A percentile compares a stretch with the other conserved stretches of the same genome.
phyloP scores from a whole-genome alignment of 2,329 filamentous ascomycete species.

The Penicillium sumatraense region DNA sequence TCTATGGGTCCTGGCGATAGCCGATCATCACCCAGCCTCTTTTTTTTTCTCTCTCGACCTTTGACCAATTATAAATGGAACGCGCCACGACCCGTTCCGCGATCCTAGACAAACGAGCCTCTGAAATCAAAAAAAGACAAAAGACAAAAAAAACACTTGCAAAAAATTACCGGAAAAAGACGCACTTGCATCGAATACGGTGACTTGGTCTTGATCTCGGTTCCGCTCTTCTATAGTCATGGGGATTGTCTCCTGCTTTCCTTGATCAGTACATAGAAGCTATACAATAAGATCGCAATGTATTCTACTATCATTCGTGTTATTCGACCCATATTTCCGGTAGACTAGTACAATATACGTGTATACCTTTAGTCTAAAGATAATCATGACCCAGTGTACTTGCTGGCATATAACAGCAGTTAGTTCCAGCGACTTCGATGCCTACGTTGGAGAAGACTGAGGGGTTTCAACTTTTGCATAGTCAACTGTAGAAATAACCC shows the following conservation, averaged over 20 bases:
- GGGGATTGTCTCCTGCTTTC: slow-evolving; percentile 5
- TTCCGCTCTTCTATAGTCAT: slow-evolving; percentile 1
- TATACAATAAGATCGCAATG: slow-evolving; percentile 18
- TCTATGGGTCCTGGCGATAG: not conserved
- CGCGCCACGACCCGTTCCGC: not conserved
- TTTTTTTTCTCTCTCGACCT: not conserved
- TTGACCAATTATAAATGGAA: not conserved
- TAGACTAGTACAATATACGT: not conserved
- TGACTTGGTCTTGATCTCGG: not conserved
- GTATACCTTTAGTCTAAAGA: not conserved
- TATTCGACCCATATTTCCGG: not conserved
- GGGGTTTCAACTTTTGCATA: too few species aligned
- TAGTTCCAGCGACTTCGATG: too few species aligned
- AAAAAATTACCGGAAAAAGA: slow-evolving; percentile 4
- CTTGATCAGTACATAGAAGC: slow-evolving; percentile 6
- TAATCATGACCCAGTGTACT: too few species aligned
- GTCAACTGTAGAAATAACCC: too few species aligned
- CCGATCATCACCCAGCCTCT: not conserved
- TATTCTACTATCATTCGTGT: slow-evolving; percentile 5
- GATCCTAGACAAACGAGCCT: not conserved
- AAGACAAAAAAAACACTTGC: slow-evolving; percentile 2
- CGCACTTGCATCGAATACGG: slow-evolving; percentile 5
- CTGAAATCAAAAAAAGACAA: slow-evolving; percentile 2
- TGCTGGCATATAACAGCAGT: too few species aligned
- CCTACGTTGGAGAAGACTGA: too few species aligned